phyloP scores from a whole-genome alignment of 2,329 filamentous ascomycete genomes.

The Aureobasidium sp. region DNA sequence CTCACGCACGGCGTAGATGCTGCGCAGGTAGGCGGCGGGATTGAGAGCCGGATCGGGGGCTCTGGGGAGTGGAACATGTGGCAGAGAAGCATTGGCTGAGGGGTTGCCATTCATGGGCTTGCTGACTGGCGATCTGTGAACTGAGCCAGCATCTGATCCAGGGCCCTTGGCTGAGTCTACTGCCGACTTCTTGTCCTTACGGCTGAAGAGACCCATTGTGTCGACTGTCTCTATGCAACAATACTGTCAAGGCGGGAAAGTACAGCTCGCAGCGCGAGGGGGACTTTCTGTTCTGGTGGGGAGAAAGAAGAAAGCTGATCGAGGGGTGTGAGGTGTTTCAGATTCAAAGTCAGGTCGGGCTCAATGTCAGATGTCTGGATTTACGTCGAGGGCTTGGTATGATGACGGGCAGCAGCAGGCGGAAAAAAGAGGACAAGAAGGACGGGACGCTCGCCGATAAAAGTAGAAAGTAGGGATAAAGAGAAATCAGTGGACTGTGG shows the following conservation, averaged over 20 bases:
- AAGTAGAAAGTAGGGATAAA: constrained; percentile 6
- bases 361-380: not conserved
- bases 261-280: constrained; percentile 1
- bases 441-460: constrained; percentile 2
- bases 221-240: not conserved
- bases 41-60: constrained; percentile 82
- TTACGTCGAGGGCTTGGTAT: not conserved
- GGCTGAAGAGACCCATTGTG: constrained; percentile 45
- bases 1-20: constrained; percentile 80
- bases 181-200: constrained; percentile 35
- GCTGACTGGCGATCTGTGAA: constrained; percentile 6
- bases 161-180: not conserved
- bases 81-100: constrained; percentile 36
- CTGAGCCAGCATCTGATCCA: constrained; percentile 2
- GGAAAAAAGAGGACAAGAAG: constrained; percentile 6
- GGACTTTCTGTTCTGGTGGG: not conserved
- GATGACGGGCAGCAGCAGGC: not conserved
- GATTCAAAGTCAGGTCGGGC: not conserved
- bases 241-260: not conserved
- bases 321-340: not conserved
- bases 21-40: constrained; percentile 82
- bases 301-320: not conserved
- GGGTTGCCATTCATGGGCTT: constrained; percentile 16
- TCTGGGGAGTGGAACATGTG: constrained; percentile 69
- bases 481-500: constrained; percentile 6